These are phyloP conservation scores for Pichia eremophila DNA, from an alignment of 805 yeast genomes.

Conservation along the genomic window DNA sequence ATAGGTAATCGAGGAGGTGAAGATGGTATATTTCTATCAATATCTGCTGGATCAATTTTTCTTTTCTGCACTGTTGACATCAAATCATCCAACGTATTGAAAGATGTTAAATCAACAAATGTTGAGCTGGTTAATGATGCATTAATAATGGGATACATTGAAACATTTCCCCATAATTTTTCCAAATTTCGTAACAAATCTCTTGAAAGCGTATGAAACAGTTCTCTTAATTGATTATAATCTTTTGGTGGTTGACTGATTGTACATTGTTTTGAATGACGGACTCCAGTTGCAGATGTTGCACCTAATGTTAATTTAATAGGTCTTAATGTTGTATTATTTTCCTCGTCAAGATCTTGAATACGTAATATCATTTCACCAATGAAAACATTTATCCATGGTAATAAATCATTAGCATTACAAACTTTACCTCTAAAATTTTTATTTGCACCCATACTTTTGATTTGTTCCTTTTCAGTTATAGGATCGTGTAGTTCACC, in stretches of 20 bases:
- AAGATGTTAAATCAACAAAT: conserved; percentile 28
- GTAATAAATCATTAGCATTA: conserved; percentile 45
- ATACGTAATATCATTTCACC: conserved; percentile 70
- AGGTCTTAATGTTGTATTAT: conserved; percentile 37
- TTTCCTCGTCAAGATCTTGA: conserved; percentile 66
- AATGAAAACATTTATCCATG: conserved; percentile 77
- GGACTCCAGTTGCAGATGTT: conserved; percentile 13
- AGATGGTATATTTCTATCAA: background rate
- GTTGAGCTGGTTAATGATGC: conserved; percentile 45
- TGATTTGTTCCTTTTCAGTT: conserved; percentile 48
- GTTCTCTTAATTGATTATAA: conserved; percentile 28
- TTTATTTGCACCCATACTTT: conserved; percentile 85
- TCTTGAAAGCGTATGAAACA: conserved; percentile 16
- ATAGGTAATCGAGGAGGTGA: background rate
- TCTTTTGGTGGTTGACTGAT: conserved; percentile 27
- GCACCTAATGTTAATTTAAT: conserved; percentile 39
- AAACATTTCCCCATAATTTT: conserved; percentile 14
- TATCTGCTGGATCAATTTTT: background rate
- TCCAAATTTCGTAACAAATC: conserved; percentile 12
- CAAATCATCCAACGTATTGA: conserved; percentile 21
- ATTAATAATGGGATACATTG: conserved; percentile 39
- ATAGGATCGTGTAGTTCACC: conserved; percentile 55
- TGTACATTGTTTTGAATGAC: conserved; percentile 34
- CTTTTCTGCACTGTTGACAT: conserved; percentile 8
- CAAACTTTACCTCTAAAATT: conserved; percentile 56